Evolutionary conservation across 176 grass and related monocot genomes (phyloP), one percentile per base, ranked within the genome.

Genomic region (Typha latifolia): DNA sequence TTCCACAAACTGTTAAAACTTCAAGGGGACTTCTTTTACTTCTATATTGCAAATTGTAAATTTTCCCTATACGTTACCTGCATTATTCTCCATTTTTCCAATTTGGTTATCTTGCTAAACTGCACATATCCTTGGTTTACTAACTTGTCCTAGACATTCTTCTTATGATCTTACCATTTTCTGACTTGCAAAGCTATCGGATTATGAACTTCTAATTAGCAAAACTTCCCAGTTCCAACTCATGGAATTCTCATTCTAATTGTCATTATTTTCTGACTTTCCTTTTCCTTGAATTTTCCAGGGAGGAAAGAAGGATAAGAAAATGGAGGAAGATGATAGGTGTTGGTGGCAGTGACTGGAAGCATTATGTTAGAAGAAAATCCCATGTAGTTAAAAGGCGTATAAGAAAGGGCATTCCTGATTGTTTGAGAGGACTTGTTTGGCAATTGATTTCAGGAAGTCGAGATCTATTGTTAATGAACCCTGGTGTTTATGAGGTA

Each of bases 301-400:
- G 94, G 61, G 94, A 99, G 62, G 83, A 93, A 75, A 82, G 73
- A 64, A 74, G 81, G 66, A 93, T 99, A 82, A 89, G 78, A 64
- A 99, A 99, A 66, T 99, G 94, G 94, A 93, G 94, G 83, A 90
- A 90, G 82, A 99, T 99, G 89, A 90, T 99, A 75, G 94, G 94
- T 26, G 79, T 89, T 73, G 94, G 94, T 71, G 83, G 89, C 16
- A 93, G 81, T 69, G 89, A 99, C 63, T 99, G 89, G 89, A 90
- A 82, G 63, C 89, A 99, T 65, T 99, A 93, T 84, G 75, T 86
- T 84, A 90, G 89, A 83, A 88, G 72, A 66, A 91, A 86, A 43
- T 79, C 94, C 18, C 89, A 93, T 75, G 94, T 90, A 13, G 85
- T 99, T 68, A 99, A 89, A 79, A 84, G 94, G 66, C 73, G 83